These are phyloP conservation scores for Benincasa hispida DNA, from an alignment of 306 rosid species.

Conservation along the genomic window DNA sequence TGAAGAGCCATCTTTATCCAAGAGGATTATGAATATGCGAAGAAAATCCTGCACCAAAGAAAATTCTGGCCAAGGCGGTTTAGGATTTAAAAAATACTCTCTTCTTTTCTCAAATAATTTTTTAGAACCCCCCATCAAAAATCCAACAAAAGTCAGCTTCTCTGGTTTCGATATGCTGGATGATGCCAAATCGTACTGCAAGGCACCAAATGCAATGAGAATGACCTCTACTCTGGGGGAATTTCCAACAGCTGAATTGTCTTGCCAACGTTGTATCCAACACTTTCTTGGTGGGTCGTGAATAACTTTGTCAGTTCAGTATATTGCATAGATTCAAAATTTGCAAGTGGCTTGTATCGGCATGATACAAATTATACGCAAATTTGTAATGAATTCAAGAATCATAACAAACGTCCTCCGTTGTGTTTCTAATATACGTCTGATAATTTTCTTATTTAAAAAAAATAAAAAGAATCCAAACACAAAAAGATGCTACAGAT, in stretches of 20 bases:
- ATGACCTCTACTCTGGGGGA: conserved; percentile 1
- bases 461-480: neutral
- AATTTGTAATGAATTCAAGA: neutral
- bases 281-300: neutral
- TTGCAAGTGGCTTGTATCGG: neutral
- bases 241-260: conserved; percentile 14
- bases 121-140: conserved; percentile 54
- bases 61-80: conserved; percentile 95
- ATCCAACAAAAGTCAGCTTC: conserved; percentile 45
- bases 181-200: neutral
- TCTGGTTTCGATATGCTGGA: neutral
- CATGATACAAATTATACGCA: neutral
- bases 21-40: conserved; percentile 82
- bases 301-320: neutral
- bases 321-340: neutral
- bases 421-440: neutral
- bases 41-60: conserved; percentile 98
- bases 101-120: conserved; percentile 32
- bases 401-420: neutral
- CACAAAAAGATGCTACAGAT: neutral
- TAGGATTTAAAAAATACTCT: conserved; percentile 48
- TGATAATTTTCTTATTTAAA: neutral
- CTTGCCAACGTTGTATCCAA: neutral
- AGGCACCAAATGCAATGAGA: conserved; percentile 1
- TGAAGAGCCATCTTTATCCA: conserved; percentile 77